A percentile compares a stretch with the other conserved stretches of the same genome.
phyloP scores from a whole-genome alignment of 768 basidiomycete genomes.

The Collybia sordida region DNA sequence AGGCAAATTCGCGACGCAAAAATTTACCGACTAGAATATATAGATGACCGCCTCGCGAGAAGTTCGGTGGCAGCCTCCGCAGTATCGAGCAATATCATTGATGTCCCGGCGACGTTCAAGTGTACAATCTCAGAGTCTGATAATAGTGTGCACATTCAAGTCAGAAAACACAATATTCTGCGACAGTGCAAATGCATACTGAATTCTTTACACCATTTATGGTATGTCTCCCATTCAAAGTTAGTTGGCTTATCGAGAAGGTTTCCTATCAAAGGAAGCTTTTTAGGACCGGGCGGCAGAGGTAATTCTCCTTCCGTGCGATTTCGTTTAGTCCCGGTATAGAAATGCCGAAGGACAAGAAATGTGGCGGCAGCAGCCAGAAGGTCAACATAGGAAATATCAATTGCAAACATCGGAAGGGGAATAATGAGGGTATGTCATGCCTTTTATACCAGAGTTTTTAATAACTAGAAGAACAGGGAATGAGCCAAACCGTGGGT shows the following conservation, averaged over 20 bases:
- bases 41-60: constrained; percentile 4
- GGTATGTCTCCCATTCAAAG: constrained; percentile 6
- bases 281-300: constrained; percentile 6
- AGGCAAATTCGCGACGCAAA: neutral
- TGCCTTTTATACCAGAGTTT: too few relatives aligned
- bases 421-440: too few relatives aligned
- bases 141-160: neutral
- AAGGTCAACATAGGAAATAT: too few relatives aligned
- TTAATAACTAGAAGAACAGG: too few relatives aligned
- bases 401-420: too few relatives aligned
- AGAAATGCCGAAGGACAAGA: too few relatives aligned
- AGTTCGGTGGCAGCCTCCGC: constrained; percentile 1
- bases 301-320: too few relatives aligned
- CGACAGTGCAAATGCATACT: neutral
- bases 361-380: too few relatives aligned
- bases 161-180: too few relatives aligned
- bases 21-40: constrained; percentile 4
- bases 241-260: constrained; percentile 4
- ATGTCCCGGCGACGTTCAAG: constrained; percentile 1
- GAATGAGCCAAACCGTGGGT: too few relatives aligned
- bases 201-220: constrained; percentile 3
- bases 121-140: constrained; percentile 6
- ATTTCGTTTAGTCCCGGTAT: too few relatives aligned
- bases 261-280: constrained; percentile 6
- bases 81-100: constrained; percentile 1